Percentiles rank a stretch among this genome's conserved stretches.
Conservation (phyloP, 1,139 yeast species). For the Geotrichum candidum region DNA sequence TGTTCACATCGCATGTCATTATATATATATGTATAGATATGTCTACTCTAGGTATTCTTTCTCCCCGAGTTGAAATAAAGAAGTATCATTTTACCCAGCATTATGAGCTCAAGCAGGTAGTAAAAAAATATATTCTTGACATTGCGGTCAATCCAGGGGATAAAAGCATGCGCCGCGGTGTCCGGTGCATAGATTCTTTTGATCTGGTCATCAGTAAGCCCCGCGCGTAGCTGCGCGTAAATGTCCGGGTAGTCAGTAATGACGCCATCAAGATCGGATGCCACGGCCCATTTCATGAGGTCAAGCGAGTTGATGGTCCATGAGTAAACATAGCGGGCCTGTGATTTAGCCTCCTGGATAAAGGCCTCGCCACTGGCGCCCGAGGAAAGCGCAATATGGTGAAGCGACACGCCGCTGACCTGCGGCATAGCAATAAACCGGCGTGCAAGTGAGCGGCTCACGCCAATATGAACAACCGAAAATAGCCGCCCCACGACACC, state of each 20-base stretch:
- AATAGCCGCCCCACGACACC: constrained; percentile 40
- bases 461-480: constrained; percentile 49
- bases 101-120: background rate
- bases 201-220: constrained; percentile 20
- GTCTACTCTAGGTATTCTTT: background rate
- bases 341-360: constrained; percentile 36
- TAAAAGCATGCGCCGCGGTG: background rate
- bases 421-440: constrained; percentile 30
- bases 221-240: constrained; percentile 18
- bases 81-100: constrained; percentile 10
- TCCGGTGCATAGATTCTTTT: constrained; percentile 19
- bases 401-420: constrained; percentile 35
- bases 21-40: too few relatives aligned
- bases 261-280: constrained; percentile 53
- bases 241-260: constrained; percentile 54
- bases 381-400: constrained; percentile 40
- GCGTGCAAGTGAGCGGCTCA: constrained; percentile 38
- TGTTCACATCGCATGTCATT: too few relatives aligned
- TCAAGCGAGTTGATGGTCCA: constrained; percentile 71
- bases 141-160: constrained; percentile 11
- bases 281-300: constrained; percentile 42
- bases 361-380: constrained; percentile 36
- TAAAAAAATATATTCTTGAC: constrained; percentile 1
- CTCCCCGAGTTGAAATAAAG: background rate
- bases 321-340: constrained; percentile 53